Conservation (phyloP, 2,329 filamentous ascomycete species). For the Macrophomina tecta region DNA sequence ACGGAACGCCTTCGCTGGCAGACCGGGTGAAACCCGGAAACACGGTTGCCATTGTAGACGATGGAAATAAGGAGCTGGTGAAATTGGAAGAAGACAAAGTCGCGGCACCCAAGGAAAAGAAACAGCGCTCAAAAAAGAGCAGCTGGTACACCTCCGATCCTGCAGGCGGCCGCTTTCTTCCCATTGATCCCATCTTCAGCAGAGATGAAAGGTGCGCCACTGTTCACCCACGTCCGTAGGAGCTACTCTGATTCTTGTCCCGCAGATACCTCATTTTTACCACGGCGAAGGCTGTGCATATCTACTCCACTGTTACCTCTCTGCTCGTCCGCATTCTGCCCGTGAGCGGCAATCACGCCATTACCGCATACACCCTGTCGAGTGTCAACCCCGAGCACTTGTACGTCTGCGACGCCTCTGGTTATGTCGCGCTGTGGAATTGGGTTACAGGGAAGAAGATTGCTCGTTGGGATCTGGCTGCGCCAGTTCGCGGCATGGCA, state of each 20-base stretch:
- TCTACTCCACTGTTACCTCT: slow-evolving; percentile 83
- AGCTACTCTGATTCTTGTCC: slow-evolving; percentile 36
- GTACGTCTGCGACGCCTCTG: slow-evolving; percentile 59
- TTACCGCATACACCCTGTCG: slow-evolving; percentile 61
- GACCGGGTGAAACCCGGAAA: not conserved
- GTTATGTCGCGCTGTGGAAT: slow-evolving; percentile 63
- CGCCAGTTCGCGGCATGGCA: slow-evolving; percentile 43
- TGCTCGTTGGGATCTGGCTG: slow-evolving; percentile 50
- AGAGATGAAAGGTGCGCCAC: slow-evolving; percentile 58
- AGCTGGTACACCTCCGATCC: slow-evolving; percentile 49
- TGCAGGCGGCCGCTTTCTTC: slow-evolving; percentile 61
- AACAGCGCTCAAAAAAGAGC: slow-evolving; percentile 10
- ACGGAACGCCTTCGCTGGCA: not conserved
- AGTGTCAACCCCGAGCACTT: slow-evolving; percentile 57
- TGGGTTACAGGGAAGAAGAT: slow-evolving; percentile 58
- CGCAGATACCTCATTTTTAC: slow-evolving; percentile 74
- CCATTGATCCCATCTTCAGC: slow-evolving; percentile 63
- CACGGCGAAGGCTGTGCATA: slow-evolving; percentile 75
- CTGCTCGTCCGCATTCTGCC: slow-evolving; percentile 76
- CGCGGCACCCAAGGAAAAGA: slow-evolving; percentile 26
- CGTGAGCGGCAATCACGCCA: slow-evolving; percentile 54
- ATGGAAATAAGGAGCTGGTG: not conserved
- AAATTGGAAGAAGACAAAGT: not conserved
- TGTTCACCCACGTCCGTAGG: not conserved
- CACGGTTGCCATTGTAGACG: not conserved